phyloP scores from a whole-genome alignment of 768 basidiomycete genomes.

The Tremella mesenterica region DNA sequence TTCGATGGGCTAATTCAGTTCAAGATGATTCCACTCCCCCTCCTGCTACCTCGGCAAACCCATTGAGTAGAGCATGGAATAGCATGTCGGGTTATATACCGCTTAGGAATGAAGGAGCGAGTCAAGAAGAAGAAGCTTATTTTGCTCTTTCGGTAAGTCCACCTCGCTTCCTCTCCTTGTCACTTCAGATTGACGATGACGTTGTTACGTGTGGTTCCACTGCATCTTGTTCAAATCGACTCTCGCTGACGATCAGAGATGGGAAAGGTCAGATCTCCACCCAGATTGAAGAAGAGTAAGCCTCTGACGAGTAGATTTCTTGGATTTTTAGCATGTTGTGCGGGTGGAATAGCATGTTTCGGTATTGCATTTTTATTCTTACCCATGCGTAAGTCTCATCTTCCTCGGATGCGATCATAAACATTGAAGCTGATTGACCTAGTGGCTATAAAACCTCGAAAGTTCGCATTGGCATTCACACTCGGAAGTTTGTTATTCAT shows the following conservation, averaged over 20 bases:
- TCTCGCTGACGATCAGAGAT: constrained; percentile 60
- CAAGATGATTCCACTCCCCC: constrained; percentile 38
- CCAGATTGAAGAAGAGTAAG: not conserved
- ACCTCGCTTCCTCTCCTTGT: not conserved
- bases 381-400: constrained; percentile 28
- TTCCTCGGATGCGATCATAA: not conserved
- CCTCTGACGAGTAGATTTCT: constrained; percentile 54
- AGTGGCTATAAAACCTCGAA: constrained; percentile 63
- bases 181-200: not conserved
- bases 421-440: not conserved
- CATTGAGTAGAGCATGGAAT: constrained; percentile 80
- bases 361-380: constrained; percentile 62
- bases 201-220: no score
- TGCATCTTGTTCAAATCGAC: not conserved
- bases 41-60: constrained; percentile 50
- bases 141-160: constrained; percentile 49
- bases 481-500: constrained; percentile 88
- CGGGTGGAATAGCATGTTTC: constrained; percentile 78
- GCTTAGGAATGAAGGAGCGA: constrained; percentile 65
- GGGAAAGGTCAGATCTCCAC: constrained; percentile 65
- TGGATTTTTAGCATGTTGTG: constrained; percentile 79
- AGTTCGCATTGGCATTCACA: constrained; percentile 87
- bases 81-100: constrained; percentile 81
- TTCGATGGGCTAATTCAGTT: constrained; percentile 44
- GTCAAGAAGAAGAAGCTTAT: constrained; percentile 93